phyloP scores from a whole-genome alignment of 139 green algal species.

The Volvox reticuliferus region DNA sequence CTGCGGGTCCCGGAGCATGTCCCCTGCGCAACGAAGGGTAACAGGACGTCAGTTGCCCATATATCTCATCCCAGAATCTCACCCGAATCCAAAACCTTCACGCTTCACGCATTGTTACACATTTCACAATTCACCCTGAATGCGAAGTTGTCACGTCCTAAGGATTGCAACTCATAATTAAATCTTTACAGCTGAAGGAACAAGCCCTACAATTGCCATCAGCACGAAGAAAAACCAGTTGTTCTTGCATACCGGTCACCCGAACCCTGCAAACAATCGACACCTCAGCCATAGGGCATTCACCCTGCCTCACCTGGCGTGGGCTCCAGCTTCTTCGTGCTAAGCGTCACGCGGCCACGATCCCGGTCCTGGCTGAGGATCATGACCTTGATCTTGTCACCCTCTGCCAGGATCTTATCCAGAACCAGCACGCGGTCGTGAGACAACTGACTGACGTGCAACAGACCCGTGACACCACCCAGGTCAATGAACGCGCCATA shows the following conservation, averaged over 20 bases:
- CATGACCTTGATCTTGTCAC: slow-evolving; percentile 98
- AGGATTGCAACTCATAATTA: no score
- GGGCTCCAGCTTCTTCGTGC: slow-evolving; percentile 98
- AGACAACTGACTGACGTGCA: slow-evolving; percentile 98
- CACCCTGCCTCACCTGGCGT: slow-evolving; percentile 82
- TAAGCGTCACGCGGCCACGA: slow-evolving; percentile 89
- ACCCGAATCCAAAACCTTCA: no score
- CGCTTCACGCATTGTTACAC: no score
- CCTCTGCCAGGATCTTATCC: slow-evolving; percentile 81
- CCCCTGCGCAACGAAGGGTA: slow-evolving; percentile 60
- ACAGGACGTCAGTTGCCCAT: not conserved
- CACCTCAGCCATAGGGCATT: no score
- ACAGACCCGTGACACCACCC: slow-evolving; percentile 91
- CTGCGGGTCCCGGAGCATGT: slow-evolving; percentile 94
- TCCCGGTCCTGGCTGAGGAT: slow-evolving; percentile 94
- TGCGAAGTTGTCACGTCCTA: no score
- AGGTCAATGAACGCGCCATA: slow-evolving; percentile 99
- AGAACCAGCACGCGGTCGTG: slow-evolving; percentile 93
- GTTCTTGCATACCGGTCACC: no score
- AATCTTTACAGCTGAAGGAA: no score
- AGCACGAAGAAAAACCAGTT: no score
- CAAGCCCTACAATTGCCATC: no score
- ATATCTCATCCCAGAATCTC: not conserved
- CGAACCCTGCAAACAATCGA: no score
- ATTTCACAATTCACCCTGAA: no score